A percentile compares a stretch with the other conserved stretches of the same genome.
These are phyloP conservation scores for Lablab purpureus DNA, from an alignment of 306 rosid species.

Conservation along the genomic window DNA sequence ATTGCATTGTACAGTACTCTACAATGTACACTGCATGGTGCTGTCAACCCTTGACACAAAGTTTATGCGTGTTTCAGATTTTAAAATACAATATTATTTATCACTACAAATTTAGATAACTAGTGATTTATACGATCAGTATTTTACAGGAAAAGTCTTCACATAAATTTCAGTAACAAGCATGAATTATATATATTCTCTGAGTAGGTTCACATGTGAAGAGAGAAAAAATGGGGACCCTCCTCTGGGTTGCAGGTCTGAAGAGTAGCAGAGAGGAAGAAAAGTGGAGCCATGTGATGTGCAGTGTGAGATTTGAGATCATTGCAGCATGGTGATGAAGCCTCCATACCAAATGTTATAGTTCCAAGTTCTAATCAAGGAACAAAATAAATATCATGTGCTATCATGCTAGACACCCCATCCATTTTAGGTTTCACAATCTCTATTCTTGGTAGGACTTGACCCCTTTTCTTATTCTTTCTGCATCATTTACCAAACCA, in stretches of 20 bases:
- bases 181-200: background rate
- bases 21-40: background rate
- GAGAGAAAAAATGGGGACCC: constrained; percentile 27
- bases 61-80: background rate
- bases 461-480: background rate
- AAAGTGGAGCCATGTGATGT: constrained; percentile 33
- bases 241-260: constrained; percentile 32
- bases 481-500: background rate
- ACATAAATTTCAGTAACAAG: background rate
- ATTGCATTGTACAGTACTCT: background rate
- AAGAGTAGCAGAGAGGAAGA: constrained; percentile 11
- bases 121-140: background rate
- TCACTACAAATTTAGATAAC: background rate
- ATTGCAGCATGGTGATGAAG: background rate
- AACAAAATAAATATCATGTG: background rate
- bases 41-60: background rate
- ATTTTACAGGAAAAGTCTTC: background rate
- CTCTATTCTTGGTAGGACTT: background rate
- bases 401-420: background rate
- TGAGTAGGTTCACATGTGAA: constrained; percentile 32
- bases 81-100: background rate
- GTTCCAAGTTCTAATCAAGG: background rate
- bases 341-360: background rate
- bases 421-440: constrained; percentile 22
- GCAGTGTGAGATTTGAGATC: background rate